phyloP scores from a whole-genome alignment of 176 grass and related monocot genomes.

The Elaeis guineensis region DNA sequence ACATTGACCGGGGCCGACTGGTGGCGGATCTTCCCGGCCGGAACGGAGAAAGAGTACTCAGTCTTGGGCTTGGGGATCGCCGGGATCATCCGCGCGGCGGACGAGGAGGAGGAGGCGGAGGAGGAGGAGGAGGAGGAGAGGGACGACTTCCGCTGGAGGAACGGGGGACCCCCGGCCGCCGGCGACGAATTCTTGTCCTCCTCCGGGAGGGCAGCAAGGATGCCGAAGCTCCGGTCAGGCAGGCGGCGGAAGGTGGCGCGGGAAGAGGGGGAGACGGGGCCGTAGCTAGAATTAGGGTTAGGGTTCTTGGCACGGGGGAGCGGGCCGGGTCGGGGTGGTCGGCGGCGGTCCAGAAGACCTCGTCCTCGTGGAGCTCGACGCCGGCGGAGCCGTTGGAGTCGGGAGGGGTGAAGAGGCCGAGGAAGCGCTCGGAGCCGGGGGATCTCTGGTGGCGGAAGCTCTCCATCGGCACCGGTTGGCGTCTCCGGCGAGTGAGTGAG shows the following conservation, averaged over 20 bases:
- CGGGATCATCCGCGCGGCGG: conserved; percentile 8
- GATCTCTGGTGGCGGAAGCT: conserved; percentile 9
- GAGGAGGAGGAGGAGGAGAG: neutral
- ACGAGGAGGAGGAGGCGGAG: neutral
- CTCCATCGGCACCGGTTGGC: neutral
- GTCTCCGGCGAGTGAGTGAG: too few relatives aligned
- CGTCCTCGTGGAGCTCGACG: conserved; percentile 20
- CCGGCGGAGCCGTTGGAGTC: neutral
- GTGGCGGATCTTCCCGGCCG: conserved; percentile 14
- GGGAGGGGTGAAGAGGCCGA: conserved; percentile 8
- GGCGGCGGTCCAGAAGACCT: conserved; percentile 5
- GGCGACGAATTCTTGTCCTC: neutral
- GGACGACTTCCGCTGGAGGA: neutral
- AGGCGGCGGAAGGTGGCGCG: too few relatives aligned
- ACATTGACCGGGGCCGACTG: neutral
- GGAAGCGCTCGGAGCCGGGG: conserved; percentile 12
- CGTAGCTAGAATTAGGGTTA: neutral
- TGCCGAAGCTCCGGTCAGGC: conserved; percentile 1
- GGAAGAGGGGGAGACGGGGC: neutral
- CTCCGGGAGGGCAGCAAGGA: conserved; percentile 11
- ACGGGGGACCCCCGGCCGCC: neutral
- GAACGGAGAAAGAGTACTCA: conserved; percentile 3
- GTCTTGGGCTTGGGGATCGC: conserved; percentile 3
- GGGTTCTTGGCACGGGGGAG: neutral
- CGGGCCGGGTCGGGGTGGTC: neutral